Base-by-base conservation (phyloP, 352 stramenopile species). In the Lagenidium sp. region DNA sequence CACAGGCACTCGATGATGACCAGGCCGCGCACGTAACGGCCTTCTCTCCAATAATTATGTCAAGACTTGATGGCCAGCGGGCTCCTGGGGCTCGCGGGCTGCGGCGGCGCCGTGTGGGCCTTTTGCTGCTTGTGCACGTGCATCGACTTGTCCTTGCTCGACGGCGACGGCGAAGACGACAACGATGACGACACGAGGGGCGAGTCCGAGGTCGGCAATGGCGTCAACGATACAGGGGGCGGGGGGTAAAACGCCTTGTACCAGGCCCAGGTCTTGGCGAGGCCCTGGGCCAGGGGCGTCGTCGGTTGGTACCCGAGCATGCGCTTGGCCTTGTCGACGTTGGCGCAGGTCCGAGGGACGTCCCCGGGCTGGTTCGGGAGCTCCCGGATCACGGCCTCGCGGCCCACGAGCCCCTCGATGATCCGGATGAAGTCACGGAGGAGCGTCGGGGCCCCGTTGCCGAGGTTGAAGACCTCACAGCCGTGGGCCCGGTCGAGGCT, bases 401-500 rank as follows among this genome's bases (percentile, higher is more conserved):
- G 97, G 4, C 86, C 94, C 10, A 95, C 80, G 24, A 97, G 68
- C 29, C 89, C 77, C 52, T 98, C 88, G 37, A 99, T 96, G 32
- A 97, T 93, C 11, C 52, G 40, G 51, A 99, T 98, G 50, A 99
- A 99, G 19, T 98, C 73, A 4, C 71, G 91, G 6, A 99, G 65
- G 29, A 91, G 73, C 16, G 90, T 94, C 3, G 94, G 94, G 18
- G 60, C 73, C 16, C 95, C 95, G 44, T 97, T 96, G 21, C 96
- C 96, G 1, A 99, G 60, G 61, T 99, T 99, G 58, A 98, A 98
- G 15, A 98, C 80, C 66, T 98, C 70, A 60, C 95, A 98, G 16
- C 90, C 81, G 4, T 41, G 41, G 4, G 53, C 73, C 29, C 63
- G 78, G 56, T 91, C 76, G 22, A 82, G 63, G 47, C 68, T 82